Evolutionary conservation across 2,329 filamentous ascomycete species (phyloP), one percentile per base, ranked within the genome.

Genomic region (Onygena corvina): DNA sequence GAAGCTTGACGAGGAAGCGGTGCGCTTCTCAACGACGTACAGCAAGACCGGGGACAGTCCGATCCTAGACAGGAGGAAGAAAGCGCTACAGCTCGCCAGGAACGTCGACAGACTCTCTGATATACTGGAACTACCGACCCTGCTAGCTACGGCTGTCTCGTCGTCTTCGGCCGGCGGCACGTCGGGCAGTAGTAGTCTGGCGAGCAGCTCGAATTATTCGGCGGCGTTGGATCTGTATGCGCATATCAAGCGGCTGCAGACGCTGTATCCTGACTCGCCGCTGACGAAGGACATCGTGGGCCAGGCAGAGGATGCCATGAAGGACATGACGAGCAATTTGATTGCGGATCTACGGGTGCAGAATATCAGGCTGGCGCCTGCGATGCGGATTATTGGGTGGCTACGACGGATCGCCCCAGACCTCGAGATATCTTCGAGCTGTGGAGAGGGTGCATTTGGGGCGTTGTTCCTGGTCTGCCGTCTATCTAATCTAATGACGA

Each of bases 31-130:
- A 5, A 76, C 81, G 11, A 86, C 81, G 35, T 95, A 94, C 64
- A 83, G 83, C 65, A 85, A 84, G 60, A 79, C 77, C 49, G 76
- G 76, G 48, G 80, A 84, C 53, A 83, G 80, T 56, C 76, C 80
- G 46, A 70, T 86, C 0, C 73, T 95, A 23, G 80, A 81, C 46
- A 72, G 82, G 21, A 79, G 92, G 56, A 86, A 85, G 59, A 82
- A 84, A 61, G 84, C 86, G 0, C 77, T 95, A 60, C 75, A 94
- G 18, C 73, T 96, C 12, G 79, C 86, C 14, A 78, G 86, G 44
- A 96, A 95, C 63, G 83, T 90, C 23, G 90, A 95, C 64, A 80
- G 90, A 49, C 75, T 96, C 2, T 84, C 88, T 25, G 89, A 95
- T 63, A 82, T 96, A 27, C 79, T 98, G 52, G 90, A 96, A 60